A percentile compares a stretch with the other conserved stretches of the same genome.
Conservation (phyloP, 2,329 filamentous ascomycete genomes). For the Colletotrichum cordylinicola region DNA sequence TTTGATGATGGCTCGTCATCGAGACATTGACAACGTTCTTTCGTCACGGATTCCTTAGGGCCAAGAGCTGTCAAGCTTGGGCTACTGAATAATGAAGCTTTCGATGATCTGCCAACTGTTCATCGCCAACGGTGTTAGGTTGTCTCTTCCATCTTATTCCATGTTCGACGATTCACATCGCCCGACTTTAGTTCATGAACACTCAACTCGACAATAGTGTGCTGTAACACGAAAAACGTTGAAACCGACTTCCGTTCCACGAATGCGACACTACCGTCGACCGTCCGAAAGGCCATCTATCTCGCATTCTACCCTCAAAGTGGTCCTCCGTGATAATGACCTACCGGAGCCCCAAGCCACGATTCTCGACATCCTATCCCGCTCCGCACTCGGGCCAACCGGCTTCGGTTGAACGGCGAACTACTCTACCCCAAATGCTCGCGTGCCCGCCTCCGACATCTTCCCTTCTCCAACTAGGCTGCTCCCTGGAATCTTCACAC, state of each 20-base stretch:
- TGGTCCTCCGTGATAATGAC: neutral
- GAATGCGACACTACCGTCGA: neutral
- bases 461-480: neutral
- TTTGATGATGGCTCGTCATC: neutral
- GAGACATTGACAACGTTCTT: neutral
- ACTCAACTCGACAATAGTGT: neutral
- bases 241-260: neutral
- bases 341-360: neutral
- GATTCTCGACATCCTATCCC: neutral
- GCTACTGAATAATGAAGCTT: neutral
- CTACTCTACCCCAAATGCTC: neutral
- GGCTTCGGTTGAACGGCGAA: neutral
- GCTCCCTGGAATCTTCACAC: neutral
- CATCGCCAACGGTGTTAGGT: neutral
- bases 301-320: neutral
- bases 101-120: neutral
- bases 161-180: neutral
- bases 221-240: neutral
- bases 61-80: neutral
- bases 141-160: neutral
- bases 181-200: neutral
- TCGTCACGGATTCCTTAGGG: neutral
- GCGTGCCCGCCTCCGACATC: neutral
- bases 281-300: neutral
- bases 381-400: neutral